Percentiles rank a stretch among this genome's conserved stretches.
Conservation (phyloP, 352 stramenopile species). For the Phytophthora tentaculata region DNA sequence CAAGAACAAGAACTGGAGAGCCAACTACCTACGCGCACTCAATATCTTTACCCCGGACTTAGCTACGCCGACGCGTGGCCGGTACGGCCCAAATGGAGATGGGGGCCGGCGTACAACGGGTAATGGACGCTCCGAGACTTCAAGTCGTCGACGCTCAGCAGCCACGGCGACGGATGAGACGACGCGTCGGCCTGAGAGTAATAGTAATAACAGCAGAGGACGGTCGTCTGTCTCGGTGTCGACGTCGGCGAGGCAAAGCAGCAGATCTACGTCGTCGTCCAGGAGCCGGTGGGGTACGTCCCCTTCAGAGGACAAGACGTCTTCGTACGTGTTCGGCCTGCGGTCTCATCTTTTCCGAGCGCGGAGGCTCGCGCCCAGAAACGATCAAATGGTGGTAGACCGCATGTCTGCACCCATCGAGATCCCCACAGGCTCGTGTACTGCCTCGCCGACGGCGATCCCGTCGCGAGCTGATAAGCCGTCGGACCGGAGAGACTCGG, state of each 20-base stretch:
- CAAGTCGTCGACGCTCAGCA: conserved; percentile 3
- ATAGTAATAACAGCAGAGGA: conserved; percentile 27
- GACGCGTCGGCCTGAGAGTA: conserved; percentile 8
- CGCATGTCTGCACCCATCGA: conserved; percentile 66
- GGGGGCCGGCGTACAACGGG: neutral
- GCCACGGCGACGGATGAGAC: conserved; percentile 8
- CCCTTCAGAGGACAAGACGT: conserved; percentile 28
- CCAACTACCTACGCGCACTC: conserved; percentile 78
- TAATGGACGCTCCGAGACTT: conserved; percentile 8
- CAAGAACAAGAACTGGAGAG: conserved; percentile 72
- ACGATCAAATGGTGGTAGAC: conserved; percentile 37
- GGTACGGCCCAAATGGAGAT: conserved; percentile 9
- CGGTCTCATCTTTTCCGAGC: conserved; percentile 45
- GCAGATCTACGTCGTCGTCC: conserved; percentile 25
- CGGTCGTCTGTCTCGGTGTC: conserved; percentile 11
- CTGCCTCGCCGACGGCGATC: conserved; percentile 18
- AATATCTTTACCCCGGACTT: conserved; percentile 73
- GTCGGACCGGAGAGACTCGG: conserved; percentile 28
- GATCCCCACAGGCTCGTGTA: conserved; percentile 47
- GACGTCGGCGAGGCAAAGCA: conserved; percentile 23
- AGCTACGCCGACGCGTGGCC: conserved; percentile 23
- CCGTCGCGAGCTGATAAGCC: conserved; percentile 20
- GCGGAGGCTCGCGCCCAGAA: conserved; percentile 23
- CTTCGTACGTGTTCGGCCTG: conserved; percentile 38
- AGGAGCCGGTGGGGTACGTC: conserved; percentile 17